Evolutionary conservation across 768 basidiomycete species (phyloP), one percentile per base, ranked within the genome.

Genomic region (Coprinopsis sp.): DNA sequence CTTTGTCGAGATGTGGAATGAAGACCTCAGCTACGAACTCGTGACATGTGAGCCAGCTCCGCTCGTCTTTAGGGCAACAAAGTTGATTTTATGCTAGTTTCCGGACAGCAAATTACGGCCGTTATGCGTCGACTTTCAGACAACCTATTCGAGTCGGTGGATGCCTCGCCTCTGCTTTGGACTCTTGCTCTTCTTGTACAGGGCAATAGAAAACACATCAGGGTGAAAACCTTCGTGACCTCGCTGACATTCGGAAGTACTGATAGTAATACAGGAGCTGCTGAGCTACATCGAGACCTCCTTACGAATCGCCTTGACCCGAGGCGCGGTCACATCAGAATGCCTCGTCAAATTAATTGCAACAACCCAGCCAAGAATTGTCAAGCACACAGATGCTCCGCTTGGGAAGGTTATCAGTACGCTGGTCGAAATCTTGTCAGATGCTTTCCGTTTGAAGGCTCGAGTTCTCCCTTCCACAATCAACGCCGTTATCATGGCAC

Each of bases 61-160:
- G 31, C 13, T 13, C 30, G 38, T 19, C 16, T 22, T n/a, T 8
- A 28, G 29, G 4, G 13, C 28, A 27, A 30, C 33, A 37, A 16
- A 12, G 16, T 6, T 19, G 4, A 31, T 30, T n/a, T 16, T 25
- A 19, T 14, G 10, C 47, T 28, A 90, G 87, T 77, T 58, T 63
- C 77, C 37, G 82, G 80, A 5, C 68, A 75, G 33, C 74, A 77
- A 33, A 65, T 87, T 11, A 71, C 68, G 1, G 66, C 65, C 23
- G 56, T 84, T 40, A 73, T 78, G 34, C 76, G 83, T 5, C 76
- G 79, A 25, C 68, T 75, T n/a, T 71, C 77, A 1, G 84, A 88
- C 42, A 72, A 72, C 56, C 58, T 70, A 30, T 61, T 72, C 16
- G 69, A 69, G 11, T 56, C 53, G 3, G 69, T 81, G 45, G 76